These are phyloP conservation scores for Actinomucor elegans DNA, from an alignment of 371 early-diverging fungal genomes.

Conservation along the genomic window DNA sequence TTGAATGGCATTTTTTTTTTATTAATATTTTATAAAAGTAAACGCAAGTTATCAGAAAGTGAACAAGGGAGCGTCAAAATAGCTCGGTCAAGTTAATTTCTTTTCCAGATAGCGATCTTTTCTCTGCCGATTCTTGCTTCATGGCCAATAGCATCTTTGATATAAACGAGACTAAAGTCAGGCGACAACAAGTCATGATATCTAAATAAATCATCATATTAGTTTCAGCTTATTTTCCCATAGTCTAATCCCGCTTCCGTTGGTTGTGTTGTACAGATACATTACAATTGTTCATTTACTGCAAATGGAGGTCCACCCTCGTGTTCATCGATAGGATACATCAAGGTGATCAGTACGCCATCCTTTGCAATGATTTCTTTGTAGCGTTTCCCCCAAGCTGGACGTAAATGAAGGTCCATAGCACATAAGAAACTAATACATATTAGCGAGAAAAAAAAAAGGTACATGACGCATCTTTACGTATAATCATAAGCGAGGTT, in stretches of 20 bases:
- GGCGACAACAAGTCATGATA: slow-evolving; percentile 51
- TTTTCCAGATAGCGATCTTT: slow-evolving; percentile 62
- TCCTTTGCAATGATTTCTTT: slow-evolving; percentile 68
- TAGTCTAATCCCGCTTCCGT: slow-evolving; percentile 12
- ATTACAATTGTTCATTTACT: slow-evolving; percentile 53
- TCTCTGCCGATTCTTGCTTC: slow-evolving; percentile 52
- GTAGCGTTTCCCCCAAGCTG: slow-evolving; percentile 73
- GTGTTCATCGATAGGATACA: slow-evolving; percentile 70
- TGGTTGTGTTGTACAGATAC: not conserved
- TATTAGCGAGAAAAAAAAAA: not conserved
- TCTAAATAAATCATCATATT: slow-evolving; percentile 1
- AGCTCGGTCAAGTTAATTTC: slow-evolving; percentile 16
- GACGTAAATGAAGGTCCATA: slow-evolving; percentile 65
- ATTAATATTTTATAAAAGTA: slow-evolving; percentile 3
- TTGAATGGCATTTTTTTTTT: not conserved
- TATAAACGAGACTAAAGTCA: slow-evolving; percentile 58
- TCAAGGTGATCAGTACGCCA: slow-evolving; percentile 79
- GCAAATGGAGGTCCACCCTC: slow-evolving; percentile 69
- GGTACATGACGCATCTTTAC: slow-evolving; percentile 26
- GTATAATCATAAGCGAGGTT: slow-evolving; percentile 87
- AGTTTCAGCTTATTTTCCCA: not conserved
- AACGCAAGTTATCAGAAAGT: slow-evolving; percentile 21
- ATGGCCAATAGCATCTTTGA: slow-evolving; percentile 60
- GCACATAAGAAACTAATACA: slow-evolving; percentile 79
- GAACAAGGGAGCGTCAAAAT: slow-evolving; percentile 4